Percentiles rank a stretch among this genome's conserved stretches.
These are phyloP conservation scores for Exutisphaerella laricina DNA, from an alignment of 2,329 filamentous ascomycete genomes.

Conservation along the genomic window DNA sequence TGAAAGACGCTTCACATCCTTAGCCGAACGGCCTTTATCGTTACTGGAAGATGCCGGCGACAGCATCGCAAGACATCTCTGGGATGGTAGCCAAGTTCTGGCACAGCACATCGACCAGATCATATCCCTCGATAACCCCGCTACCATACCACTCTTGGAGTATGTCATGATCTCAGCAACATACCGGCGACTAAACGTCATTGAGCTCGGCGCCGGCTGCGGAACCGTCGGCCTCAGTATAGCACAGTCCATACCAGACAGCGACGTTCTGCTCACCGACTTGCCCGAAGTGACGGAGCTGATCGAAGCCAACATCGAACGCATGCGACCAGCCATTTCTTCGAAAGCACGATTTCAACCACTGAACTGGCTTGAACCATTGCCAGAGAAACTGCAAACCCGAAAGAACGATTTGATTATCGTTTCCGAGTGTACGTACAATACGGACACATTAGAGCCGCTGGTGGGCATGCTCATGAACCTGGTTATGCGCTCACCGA, in stretches of 20 bases:
- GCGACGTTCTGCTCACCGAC: constrained; percentile 58
- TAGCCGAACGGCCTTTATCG: constrained; percentile 37
- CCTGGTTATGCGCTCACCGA: constrained; percentile 45
- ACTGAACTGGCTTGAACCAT: constrained; percentile 58
- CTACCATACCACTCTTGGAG: constrained; percentile 35
- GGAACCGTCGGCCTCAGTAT: constrained; percentile 64
- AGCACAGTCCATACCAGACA: constrained; percentile 48
- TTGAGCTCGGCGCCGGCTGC: constrained; percentile 65
- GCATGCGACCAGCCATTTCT: constrained; percentile 38
- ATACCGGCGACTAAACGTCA: constrained; percentile 43
- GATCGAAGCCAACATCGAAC: constrained; percentile 50
- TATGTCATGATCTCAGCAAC: constrained; percentile 35
- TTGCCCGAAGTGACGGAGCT: constrained; percentile 59
- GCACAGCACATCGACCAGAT: constrained; percentile 48
- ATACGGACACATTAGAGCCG: constrained; percentile 59
- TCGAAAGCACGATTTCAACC: constrained; percentile 45
- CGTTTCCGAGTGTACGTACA: constrained; percentile 69
- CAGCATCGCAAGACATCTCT: constrained; percentile 66
- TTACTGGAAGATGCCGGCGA: constrained; percentile 68
- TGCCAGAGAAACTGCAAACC: constrained; percentile 36
- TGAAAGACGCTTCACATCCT: constrained; percentile 49
- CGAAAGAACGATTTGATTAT: constrained; percentile 55
- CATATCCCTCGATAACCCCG: constrained; percentile 31
- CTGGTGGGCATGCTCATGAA: constrained; percentile 54
- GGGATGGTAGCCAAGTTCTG: constrained; percentile 59